Evolutionary conservation across 78 protist species (phyloP).

Genomic region (Dictyostelium brefeldianum): DNA sequence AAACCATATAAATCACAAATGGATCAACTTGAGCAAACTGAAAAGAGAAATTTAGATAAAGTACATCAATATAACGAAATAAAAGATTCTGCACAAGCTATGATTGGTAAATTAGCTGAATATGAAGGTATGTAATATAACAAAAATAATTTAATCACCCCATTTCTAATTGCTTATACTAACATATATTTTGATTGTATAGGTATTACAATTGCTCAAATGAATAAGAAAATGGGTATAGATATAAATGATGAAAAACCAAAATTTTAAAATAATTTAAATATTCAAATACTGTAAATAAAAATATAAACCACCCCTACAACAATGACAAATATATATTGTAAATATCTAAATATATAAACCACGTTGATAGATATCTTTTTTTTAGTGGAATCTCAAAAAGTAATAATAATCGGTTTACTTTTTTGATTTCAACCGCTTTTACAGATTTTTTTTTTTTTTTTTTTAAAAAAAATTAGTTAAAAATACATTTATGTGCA

Average conservation of each 20-base stretch:
- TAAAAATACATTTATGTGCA: too few relatives aligned
- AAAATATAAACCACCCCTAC: too few relatives aligned
- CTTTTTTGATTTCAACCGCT: too few relatives aligned
- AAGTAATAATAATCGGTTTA: too few relatives aligned
- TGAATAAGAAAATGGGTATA: conserved; percentile 2
- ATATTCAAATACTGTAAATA: too few relatives aligned
- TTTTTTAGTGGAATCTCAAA: too few relatives aligned
- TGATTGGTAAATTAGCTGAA: background rate
- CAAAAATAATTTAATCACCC: background rate
- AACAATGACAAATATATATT: too few relatives aligned
- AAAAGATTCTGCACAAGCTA: conserved; percentile 5
- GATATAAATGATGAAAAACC: background rate
- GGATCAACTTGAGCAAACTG: background rate
- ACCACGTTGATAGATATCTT: too few relatives aligned
- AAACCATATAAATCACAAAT: conserved; percentile 6
- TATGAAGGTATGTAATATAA: background rate
- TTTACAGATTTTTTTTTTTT: too few relatives aligned
- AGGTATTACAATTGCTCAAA: background rate
- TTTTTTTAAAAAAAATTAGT: too few relatives aligned
- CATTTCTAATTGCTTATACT: background rate
- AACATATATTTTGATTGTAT: too few relatives aligned
- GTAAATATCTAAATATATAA: too few relatives aligned
- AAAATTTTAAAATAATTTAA: background rate
- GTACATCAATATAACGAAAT: conserved; percentile 13
- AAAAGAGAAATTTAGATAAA: background rate